Percentiles rank a stretch among this genome's conserved stretches.
Conservation (phyloP, 2,329 filamentous ascomycete species). For the Gyromitra esculenta region DNA sequence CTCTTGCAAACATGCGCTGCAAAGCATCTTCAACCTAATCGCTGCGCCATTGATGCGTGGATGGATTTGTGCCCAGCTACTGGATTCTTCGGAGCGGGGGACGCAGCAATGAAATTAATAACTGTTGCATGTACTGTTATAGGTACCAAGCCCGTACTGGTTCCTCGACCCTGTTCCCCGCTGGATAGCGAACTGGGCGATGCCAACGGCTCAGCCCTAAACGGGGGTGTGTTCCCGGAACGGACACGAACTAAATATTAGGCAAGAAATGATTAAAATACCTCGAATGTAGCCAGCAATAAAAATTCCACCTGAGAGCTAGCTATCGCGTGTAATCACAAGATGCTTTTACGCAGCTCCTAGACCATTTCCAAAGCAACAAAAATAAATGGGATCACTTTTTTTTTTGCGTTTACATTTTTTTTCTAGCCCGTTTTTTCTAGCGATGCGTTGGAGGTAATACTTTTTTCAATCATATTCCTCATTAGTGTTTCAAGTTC, state of each 20-base stretch:
- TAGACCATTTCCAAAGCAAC: background rate
- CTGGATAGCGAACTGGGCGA: slow-evolving; percentile 6
- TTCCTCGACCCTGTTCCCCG: background rate
- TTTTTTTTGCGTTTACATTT: background rate
- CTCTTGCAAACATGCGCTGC: background rate
- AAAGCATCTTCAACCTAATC: slow-evolving; percentile 14
- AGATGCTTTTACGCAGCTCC: background rate
- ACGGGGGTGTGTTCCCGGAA: slow-evolving; percentile 3
- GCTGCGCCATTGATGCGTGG: slow-evolving; percentile 1
- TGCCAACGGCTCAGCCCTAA: background rate
- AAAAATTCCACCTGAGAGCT: background rate
- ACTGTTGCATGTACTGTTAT: background rate
- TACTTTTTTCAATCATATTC: background rate
- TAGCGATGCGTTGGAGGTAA: background rate
- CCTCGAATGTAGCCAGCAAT: background rate
- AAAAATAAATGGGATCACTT: background rate
- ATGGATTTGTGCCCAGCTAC: background rate
- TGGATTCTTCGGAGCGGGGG: background rate
- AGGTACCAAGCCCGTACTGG: background rate
- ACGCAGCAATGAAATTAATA: slow-evolving; percentile 1
- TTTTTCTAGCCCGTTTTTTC: background rate
- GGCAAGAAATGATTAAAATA: slow-evolving; percentile 14
- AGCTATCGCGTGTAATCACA: background rate
- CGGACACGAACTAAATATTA: background rate
- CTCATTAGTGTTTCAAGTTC: no score